Conservation (phyloP, 345 rosid genomes). For the Luvunga scandens region DNA sequence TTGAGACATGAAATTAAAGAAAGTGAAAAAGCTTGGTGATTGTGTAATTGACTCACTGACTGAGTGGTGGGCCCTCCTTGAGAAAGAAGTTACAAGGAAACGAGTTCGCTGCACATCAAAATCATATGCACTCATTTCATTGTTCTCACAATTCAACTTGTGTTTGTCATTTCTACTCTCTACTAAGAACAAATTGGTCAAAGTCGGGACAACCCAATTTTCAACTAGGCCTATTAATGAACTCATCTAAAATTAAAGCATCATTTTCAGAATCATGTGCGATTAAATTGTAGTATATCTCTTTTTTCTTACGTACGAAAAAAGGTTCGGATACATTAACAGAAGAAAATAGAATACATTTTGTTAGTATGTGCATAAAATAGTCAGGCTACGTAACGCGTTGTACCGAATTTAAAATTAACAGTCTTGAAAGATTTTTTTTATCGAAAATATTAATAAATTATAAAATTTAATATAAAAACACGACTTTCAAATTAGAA, state of each 20-base stretch:
- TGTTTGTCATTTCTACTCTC: not conserved
- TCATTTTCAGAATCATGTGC: too few species aligned
- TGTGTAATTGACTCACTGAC: conserved; percentile 7
- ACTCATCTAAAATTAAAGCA: not conserved
- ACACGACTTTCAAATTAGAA: too few species aligned
- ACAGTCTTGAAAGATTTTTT: too few species aligned
- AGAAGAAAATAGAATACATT: too few species aligned
- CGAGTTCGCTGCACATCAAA: not conserved
- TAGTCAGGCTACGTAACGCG: too few species aligned
- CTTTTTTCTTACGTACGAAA: too few species aligned
- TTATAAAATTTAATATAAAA: too few species aligned
- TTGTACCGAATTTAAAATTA: too few species aligned
- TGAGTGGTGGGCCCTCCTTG: not conserved
- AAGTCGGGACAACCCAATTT: not conserved
- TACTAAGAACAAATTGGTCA: not conserved
- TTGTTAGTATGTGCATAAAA: too few species aligned
- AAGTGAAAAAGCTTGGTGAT: not conserved
- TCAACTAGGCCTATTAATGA: not conserved
- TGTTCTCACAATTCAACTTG: not conserved
- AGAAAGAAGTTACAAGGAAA: not conserved
- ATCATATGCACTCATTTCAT: not conserved
- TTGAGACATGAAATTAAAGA: not conserved
- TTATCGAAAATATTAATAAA: too few species aligned
- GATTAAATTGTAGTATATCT: too few species aligned
- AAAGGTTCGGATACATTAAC: too few species aligned